phyloP scores from a whole-genome alignment of 306 rosid genomes.

The Quercus suber region DNA sequence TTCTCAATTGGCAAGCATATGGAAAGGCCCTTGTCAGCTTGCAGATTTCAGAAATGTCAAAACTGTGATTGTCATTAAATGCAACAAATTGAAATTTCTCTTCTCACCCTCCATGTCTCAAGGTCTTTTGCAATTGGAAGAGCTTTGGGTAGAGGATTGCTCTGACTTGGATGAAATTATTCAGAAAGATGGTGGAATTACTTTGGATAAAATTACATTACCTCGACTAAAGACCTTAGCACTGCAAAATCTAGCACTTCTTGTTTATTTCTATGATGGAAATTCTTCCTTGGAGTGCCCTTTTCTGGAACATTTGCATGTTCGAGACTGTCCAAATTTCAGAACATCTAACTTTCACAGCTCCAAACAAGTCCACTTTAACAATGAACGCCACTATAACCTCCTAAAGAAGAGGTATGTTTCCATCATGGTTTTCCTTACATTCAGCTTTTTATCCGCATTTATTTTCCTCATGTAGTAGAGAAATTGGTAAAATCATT shows the following conservation, averaged over 20 bases:
- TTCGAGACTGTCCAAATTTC: not conserved
- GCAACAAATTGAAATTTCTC: not conserved
- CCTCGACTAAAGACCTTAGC: too few relatives aligned
- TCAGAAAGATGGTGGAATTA: not conserved
- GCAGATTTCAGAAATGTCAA: not conserved
- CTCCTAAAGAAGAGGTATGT: not conserved
- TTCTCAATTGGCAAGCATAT: not conserved
- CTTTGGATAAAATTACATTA: too few relatives aligned
- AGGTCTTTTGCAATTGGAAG: not conserved
- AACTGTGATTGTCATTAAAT: not conserved
- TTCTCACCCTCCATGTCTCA: not conserved
- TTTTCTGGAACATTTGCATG: not conserved
- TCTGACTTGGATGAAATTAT: not conserved
- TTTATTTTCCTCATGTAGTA: too few relatives aligned
- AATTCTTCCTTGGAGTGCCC: too few relatives aligned
- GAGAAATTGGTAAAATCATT: too few relatives aligned
- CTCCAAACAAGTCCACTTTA: not conserved
- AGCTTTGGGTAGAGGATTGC: not conserved
- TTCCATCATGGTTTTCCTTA: not conserved
- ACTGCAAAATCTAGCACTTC: too few relatives aligned
- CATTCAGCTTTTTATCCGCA: too few relatives aligned
- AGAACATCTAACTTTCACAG: not conserved
- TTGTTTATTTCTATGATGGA: too few relatives aligned
- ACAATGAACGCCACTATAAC: not conserved
- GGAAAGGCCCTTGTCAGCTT: not conserved